These are phyloP conservation scores for Magnusiomyces clavatus DNA, from an alignment of 1,139 yeast genomes.

Conservation along the genomic window DNA sequence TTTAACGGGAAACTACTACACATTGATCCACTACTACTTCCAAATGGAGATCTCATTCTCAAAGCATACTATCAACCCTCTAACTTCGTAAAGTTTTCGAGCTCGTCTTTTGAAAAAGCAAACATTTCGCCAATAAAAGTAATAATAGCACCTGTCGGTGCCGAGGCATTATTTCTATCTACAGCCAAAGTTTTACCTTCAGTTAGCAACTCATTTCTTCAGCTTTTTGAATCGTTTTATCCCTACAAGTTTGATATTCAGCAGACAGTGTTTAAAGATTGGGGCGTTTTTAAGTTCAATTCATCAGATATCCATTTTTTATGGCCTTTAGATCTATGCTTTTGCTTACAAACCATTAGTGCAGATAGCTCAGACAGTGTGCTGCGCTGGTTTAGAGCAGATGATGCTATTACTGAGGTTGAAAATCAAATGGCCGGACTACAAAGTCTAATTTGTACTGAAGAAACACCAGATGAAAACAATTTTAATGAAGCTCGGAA, in stretches of 20 bases:
- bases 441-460: not conserved
- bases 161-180: constrained; percentile 55
- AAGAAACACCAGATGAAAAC: not conserved
- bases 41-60: constrained; percentile 32
- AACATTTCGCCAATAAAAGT: constrained; percentile 39
- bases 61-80: constrained; percentile 21
- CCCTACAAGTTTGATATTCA: constrained; percentile 1
- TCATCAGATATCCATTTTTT: not conserved
- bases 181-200: constrained; percentile 45
- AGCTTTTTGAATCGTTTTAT: constrained; percentile 25
- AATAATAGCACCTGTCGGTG: constrained; percentile 69
- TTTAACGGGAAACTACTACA: constrained; percentile 19
- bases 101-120: not conserved
- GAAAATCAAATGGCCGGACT: constrained; percentile 4
- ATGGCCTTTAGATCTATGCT: constrained; percentile 12
- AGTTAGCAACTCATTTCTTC: constrained; percentile 36
- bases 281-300: constrained; percentile 50
- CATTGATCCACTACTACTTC: constrained; percentile 27
- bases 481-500: no score
- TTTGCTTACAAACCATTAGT: constrained; percentile 17
- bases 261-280: constrained; percentile 44
- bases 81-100: constrained; percentile 9
- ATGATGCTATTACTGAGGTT: constrained; percentile 9
- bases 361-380: constrained; percentile 16
- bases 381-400: constrained; percentile 18